Evolutionary conservation across 2,329 filamentous ascomycete genomes (phyloP).

Genomic region (Diaporthe eres): DNA sequence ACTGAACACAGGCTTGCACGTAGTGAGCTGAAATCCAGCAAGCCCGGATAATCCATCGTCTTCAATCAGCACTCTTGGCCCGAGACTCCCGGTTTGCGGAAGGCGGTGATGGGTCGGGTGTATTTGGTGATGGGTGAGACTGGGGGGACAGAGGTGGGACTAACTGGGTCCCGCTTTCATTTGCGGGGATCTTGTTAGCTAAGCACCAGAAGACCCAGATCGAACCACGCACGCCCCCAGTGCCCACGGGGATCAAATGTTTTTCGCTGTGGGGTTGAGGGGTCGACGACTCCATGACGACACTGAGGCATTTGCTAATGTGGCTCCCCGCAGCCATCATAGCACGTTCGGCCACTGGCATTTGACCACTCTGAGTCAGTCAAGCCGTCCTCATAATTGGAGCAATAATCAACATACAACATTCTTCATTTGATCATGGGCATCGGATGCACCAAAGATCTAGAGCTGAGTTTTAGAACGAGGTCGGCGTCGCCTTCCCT

Average conservation of each 20-base stretch:
- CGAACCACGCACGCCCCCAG: background rate
- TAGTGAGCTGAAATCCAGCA: too few relatives aligned
- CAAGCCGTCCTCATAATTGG: background rate
- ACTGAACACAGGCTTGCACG: too few relatives aligned
- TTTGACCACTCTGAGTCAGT: background rate
- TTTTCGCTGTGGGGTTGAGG: background rate
- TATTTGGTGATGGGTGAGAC: background rate
- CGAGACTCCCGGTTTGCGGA: background rate
- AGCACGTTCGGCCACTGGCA: background rate
- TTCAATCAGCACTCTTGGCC: background rate
- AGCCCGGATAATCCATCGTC: background rate
- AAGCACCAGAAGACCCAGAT: background rate
- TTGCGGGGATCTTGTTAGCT: background rate
- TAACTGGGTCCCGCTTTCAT: background rate
- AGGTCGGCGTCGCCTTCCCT: background rate
- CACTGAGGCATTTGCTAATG: background rate
- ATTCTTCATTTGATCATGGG: background rate
- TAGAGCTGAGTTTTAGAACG: background rate
- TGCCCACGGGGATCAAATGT: background rate
- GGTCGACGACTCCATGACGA: background rate
- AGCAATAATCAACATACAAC: background rate
- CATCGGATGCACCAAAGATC: background rate
- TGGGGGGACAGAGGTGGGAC: background rate
- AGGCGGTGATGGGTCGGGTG: background rate
- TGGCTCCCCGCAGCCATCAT: background rate